Base-by-base conservation (phyloP, 176 grass and related monocot species). In the Miscanthus lutarioriparius region DNA sequence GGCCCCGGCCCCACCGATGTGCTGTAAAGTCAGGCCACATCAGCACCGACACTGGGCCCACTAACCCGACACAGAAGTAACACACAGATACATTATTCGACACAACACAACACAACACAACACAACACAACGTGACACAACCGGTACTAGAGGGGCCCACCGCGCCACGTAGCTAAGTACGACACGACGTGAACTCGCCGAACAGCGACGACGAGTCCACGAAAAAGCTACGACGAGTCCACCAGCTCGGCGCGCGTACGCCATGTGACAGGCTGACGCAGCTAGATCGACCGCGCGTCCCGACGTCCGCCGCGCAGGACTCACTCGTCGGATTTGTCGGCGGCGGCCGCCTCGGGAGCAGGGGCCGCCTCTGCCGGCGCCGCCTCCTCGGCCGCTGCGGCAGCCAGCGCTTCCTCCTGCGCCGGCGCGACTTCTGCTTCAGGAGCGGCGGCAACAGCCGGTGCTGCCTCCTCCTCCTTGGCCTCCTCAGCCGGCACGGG, bases 281-380 rank as follows among this genome's bases (percentile, higher is more conserved):
- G 10, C 44, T 47, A 45, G 44, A 47, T 47, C 44, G 32, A 32
- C 32, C 32, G 32, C 32, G 32, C 32, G 32, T n/a, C n/a, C n/a
- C n/a, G 32, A 32, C 32, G 44, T 14, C 44, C 35, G 4, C 15
- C 25, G 2, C 53, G 23, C n/a, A n/a, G 23, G 8, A 4, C 20
- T 86, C 76, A 80, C 76, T 86, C 76, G 27, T 78, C 75, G 25
- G 67, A 16, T 67, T 86, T 80, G 12, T 51, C 48, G 48, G 13
- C 43, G 61, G 72, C 43, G 30, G 72, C 20, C 7, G 40, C 22
- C 54, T 80, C 84, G 8, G 74, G 5, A 6, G 83, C 74, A 41
- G 67, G 33, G 12, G 45, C 64, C 9, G 2, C 53, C 7, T 26
- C 32, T 12, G 22, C 66, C 22, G 78, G 33, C 13, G 77, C 16